phyloP scores from a whole-genome alignment of 2,329 filamentous ascomycete species.

The Teratosphaeria epicoccoides region DNA sequence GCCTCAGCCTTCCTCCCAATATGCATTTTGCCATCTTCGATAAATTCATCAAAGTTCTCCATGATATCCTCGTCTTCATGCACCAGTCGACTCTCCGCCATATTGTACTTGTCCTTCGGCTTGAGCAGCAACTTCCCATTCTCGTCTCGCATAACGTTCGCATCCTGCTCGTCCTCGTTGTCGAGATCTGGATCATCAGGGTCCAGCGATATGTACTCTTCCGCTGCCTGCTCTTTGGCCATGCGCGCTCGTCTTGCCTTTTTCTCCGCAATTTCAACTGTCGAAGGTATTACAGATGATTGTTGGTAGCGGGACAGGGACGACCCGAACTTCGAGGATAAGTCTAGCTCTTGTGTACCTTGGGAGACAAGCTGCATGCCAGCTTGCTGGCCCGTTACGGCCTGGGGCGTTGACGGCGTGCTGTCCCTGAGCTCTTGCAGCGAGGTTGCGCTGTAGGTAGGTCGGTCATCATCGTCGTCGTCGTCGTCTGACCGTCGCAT shows the following conservation, averaged over 20 bases:
- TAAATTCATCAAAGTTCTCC: conserved; percentile 83
- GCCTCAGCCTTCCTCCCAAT: conserved; percentile 70
- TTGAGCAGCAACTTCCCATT: conserved; percentile 36
- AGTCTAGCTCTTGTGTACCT: conserved; percentile 32
- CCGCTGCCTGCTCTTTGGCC: conserved; percentile 50
- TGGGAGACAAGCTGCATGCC: conserved; percentile 36
- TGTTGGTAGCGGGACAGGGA: conserved; percentile 26
- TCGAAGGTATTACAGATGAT: conserved; percentile 55
- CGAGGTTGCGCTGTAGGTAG: conserved; percentile 77
- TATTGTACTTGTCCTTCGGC: conserved; percentile 44
- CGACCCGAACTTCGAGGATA: conserved; percentile 48
- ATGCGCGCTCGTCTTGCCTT: conserved; percentile 79
- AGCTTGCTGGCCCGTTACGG: conserved; percentile 18
- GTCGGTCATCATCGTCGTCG: conserved; percentile 55
- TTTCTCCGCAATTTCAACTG: conserved; percentile 79
- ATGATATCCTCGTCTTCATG: conserved; percentile 73
- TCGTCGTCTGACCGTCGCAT: conserved; percentile 41
- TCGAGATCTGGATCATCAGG: conserved; percentile 43
- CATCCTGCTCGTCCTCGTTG: conserved; percentile 32
- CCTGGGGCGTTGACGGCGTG: conserved; percentile 68
- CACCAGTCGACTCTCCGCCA: conserved; percentile 56
- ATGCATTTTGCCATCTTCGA: conserved; percentile 60
- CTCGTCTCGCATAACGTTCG: conserved; percentile 30
- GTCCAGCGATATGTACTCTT: conserved; percentile 54
- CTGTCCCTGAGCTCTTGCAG: conserved; percentile 76